phyloP scores from a whole-genome alignment of 2,329 filamentous ascomycete species.

The Beauveria scarabaeidicola region DNA sequence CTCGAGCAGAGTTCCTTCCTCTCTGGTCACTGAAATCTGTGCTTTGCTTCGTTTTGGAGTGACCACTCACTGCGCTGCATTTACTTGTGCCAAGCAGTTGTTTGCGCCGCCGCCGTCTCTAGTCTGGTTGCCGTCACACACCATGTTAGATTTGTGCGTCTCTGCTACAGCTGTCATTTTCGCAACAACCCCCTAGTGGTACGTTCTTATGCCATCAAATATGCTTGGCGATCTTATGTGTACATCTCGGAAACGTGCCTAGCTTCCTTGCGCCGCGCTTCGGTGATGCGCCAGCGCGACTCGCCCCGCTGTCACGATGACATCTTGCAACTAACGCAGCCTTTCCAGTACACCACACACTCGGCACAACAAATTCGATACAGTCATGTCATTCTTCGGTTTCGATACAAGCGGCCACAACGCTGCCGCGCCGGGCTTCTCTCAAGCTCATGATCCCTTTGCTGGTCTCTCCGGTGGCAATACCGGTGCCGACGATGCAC shows the following conservation, averaged over 20 bases:
- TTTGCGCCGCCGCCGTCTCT: constrained; percentile 4
- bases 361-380: constrained; percentile 14
- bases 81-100: not conserved
- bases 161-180: constrained; percentile 21
- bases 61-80: not conserved
- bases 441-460: constrained; percentile 77
- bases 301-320: not conserved
- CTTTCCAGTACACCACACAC: constrained; percentile 1
- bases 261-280: not conserved
- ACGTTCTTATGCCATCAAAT: constrained; percentile 16
- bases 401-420: constrained; percentile 66
- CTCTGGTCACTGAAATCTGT: not conserved
- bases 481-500: constrained; percentile 39
- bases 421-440: constrained; percentile 66
- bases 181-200: constrained; percentile 33
- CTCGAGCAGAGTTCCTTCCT: not conserved
- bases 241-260: not conserved
- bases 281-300: not conserved
- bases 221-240: no score
- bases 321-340: not conserved
- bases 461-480: constrained; percentile 60
- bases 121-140: constrained; percentile 21
- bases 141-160: constrained; percentile 33
- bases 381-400: constrained; percentile 82
- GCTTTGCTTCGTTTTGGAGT: not conserved